Base-by-base conservation (phyloP, 768 basidiomycete species). In the Phaeotremella skinneri region DNA sequence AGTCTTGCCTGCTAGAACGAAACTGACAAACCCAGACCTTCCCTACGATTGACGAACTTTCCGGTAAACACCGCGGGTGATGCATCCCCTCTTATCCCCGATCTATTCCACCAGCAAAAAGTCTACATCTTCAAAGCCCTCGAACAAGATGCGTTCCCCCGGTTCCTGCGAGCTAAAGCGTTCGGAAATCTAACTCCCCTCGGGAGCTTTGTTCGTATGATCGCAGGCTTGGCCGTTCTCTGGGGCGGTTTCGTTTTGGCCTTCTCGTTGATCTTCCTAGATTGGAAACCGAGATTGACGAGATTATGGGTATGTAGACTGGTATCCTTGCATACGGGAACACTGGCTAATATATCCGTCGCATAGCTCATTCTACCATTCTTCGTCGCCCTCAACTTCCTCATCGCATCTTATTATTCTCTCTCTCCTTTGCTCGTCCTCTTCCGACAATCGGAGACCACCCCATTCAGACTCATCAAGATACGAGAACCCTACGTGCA, bases 31-130 rank as follows among this genome's bases (percentile, higher is more conserved):
- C 3, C 5, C 45, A 78, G 77, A 0, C 89, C 92, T 0, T 83
- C 89, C 23, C 83, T 99, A 43, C 89, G 96, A 50, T 86, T 98
- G 70, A 86, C 93, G 77, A 82, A 83, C 25, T 98, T 99, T 81
- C 91, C 92, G 2, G 81, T 91, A 55, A 89, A 82, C 69, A 85
- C 85, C 68, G 78, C 82, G 1, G 83, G 85, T 42, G 86, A 48
- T 16, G 62, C 64, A 23, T 67, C 67, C 0, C 94, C 93, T 0
- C 87, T 91, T 63, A 79, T 81, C 16, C 96, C 96, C 14, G 96
- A 99, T 75, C 88, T 98, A 81, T 98, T 96, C 81, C 91, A 98
- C 74, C 81, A 86, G 0, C 94, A 98, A 80, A 97, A 98, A 80
- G 91, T 96, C 73, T 96, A 94, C 73, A 90, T 91, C 74, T 94